Conservation (phyloP, 73 alveolate species). For the Symbiodinium natans region DNA sequence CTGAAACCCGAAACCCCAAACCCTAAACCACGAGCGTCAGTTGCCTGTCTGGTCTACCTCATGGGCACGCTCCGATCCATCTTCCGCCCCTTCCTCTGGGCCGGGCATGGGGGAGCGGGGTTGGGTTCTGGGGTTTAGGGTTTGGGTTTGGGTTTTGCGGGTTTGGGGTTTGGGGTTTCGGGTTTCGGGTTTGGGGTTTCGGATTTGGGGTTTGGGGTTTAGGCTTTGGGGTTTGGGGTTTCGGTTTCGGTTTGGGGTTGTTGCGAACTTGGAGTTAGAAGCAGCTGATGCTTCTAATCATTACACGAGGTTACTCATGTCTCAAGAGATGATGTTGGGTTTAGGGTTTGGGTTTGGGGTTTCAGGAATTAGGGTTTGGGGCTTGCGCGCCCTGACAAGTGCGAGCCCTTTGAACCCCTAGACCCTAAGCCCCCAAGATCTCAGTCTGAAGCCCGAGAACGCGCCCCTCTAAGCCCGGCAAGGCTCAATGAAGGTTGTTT, state of each 20-base stretch:
- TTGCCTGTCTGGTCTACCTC: conserved; percentile 75
- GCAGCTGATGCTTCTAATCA: no score
- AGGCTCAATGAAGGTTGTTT: not conserved
- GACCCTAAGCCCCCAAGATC: not conserved
- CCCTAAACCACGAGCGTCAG: not conserved
- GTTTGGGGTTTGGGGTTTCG: not conserved
- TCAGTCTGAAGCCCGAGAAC: not conserved
- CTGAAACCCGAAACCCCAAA: not conserved
- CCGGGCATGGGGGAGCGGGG: not conserved
- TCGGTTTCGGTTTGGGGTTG: no score
- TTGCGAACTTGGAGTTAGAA: no score
- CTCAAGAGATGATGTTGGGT: no score
- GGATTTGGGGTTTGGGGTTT: not conserved
- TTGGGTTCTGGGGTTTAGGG: not conserved
- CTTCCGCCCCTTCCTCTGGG: conserved; percentile 85
- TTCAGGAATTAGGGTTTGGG: not conserved
- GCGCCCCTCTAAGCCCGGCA: not conserved
- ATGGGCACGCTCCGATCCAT: conserved; percentile 82
- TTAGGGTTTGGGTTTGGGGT: not conserved
- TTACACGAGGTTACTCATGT: no score
- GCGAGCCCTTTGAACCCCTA: not conserved
- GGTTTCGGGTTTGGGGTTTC: not conserved
- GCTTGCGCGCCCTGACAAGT: not conserved
- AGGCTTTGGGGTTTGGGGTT: no score
- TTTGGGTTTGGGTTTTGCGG: not conserved